Conservation (phyloP, 495 filamentous ascomycete genomes). For the Penicillium atrosanguineum region DNA sequence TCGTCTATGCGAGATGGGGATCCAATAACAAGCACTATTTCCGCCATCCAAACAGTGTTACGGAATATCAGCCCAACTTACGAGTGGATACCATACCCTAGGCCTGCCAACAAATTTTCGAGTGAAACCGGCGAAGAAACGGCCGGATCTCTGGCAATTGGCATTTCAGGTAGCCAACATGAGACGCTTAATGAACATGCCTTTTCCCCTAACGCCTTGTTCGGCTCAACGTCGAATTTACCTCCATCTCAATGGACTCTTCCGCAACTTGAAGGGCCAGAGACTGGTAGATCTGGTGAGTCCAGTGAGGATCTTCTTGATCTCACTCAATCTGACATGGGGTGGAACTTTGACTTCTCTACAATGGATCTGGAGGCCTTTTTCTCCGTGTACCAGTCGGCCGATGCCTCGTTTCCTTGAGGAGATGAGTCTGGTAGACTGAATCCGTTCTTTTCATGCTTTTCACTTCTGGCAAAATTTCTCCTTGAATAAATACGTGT, state of each 20-base stretch:
- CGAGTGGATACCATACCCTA: slow-evolving; percentile 24
- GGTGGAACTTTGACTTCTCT: slow-evolving; percentile 47
- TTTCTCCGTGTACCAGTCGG: slow-evolving; percentile 34
- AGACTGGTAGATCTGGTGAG: slow-evolving; percentile 25
- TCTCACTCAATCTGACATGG: slow-evolving; percentile 44
- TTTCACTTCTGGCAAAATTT: background rate
- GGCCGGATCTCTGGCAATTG: background rate
- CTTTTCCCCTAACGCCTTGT: background rate
- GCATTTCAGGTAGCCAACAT: background rate
- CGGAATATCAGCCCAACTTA: slow-evolving; percentile 35
- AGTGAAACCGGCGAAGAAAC: background rate
- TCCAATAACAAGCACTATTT: slow-evolving; percentile 30
- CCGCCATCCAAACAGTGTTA: slow-evolving; percentile 34
- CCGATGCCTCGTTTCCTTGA: slow-evolving; percentile 7
- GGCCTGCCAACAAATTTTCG: background rate
- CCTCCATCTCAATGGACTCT: slow-evolving; percentile 25
- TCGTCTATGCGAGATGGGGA: slow-evolving; percentile 31
- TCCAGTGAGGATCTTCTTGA: slow-evolving; percentile 39
- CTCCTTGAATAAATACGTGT: background rate
- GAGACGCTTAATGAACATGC: background rate
- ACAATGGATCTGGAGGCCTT: slow-evolving; percentile 46
- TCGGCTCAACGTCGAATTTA: slow-evolving; percentile 10
- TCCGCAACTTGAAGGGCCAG: slow-evolving; percentile 20
- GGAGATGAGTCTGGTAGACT: too few relatives aligned
- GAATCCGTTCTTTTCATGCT: background rate